These are phyloP conservation scores for Wickerhamomyces xylosicus DNA, from an alignment of 805 yeast genomes.

Conservation along the genomic window DNA sequence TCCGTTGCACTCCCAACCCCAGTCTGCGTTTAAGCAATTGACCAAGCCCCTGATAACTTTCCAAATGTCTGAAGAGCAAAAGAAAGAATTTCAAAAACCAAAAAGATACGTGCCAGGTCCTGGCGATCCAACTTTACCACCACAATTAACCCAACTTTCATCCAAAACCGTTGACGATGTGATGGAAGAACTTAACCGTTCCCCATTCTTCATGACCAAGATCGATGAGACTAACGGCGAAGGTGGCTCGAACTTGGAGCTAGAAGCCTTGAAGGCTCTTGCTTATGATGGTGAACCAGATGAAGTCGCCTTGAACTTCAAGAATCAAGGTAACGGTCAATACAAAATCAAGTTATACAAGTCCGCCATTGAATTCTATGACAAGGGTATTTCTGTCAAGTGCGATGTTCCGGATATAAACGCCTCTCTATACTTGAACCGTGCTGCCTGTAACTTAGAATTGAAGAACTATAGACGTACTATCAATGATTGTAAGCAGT, in stretches of 20 bases:
- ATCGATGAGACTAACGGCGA: constrained; percentile 68
- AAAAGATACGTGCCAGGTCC: constrained; percentile 35
- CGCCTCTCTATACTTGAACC: constrained; percentile 59
- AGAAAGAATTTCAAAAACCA: constrained; percentile 17
- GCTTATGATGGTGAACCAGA: constrained; percentile 95
- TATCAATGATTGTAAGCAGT: constrained; percentile 75
- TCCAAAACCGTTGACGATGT: constrained; percentile 68
- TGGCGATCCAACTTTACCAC: constrained; percentile 68
- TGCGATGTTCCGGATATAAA: constrained; percentile 47
- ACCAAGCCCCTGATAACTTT: too few relatives aligned
- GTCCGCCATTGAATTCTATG: constrained; percentile 70
- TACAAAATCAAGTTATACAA: constrained; percentile 61
- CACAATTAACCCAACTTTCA: constrained; percentile 58
- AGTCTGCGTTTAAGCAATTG: too few relatives aligned
- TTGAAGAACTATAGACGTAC: constrained; percentile 77
- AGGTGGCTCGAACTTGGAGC: constrained; percentile 60
- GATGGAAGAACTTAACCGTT: constrained; percentile 62
- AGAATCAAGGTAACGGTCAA: constrained; percentile 87
- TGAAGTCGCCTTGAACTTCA: constrained; percentile 83
- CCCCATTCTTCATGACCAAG: constrained; percentile 92
- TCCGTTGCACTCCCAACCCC: too few relatives aligned
- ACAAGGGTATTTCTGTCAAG: constrained; percentile 66
- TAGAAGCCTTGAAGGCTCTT: constrained; percentile 85
- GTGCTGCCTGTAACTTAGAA: constrained; percentile 89
- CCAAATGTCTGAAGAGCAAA: not conserved